Evolutionary conservation across 306 rosid species (phyloP).

Genomic region (Vigna angularis): DNA sequence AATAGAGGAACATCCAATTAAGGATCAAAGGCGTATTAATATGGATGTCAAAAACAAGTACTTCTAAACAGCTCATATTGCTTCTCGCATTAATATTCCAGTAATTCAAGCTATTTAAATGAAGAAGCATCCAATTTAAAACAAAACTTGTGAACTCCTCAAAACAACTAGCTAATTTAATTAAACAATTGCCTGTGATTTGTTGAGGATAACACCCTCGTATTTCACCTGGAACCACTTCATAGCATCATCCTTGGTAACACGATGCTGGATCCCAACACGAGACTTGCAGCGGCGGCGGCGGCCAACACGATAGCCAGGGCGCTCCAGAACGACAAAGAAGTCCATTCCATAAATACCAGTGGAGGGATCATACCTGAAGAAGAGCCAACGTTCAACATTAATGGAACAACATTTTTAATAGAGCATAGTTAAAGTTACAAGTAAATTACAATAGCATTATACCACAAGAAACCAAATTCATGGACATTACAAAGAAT

Average conservation of each 20-base stretch:
- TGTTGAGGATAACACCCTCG: conserved; percentile 93
- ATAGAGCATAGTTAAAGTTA: not conserved
- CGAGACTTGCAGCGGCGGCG: conserved; percentile 83
- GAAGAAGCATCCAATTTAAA: conserved; percentile 39
- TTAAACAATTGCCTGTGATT: conserved; percentile 55
- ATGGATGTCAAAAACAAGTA: conserved; percentile 2
- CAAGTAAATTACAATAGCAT: not conserved
- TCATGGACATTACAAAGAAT: not conserved
- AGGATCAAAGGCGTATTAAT: not conserved
- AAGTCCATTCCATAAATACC: conserved; percentile 95
- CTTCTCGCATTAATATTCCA: conserved; percentile 5
- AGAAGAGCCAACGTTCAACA: not conserved
- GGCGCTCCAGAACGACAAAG: conserved; percentile 82
- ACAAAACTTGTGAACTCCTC: conserved; percentile 42
- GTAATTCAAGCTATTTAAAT: conserved; percentile 31
- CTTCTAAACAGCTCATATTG: not conserved
- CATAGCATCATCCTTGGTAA: conserved; percentile 88
- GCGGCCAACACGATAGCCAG: conserved; percentile 87
- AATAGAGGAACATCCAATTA: conserved; percentile 10
- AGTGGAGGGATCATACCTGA: conserved; percentile 88
- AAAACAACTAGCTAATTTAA: conserved; percentile 32
- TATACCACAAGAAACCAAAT: not conserved
- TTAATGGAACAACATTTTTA: not conserved
- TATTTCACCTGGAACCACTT: conserved; percentile 94
- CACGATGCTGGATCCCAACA: conserved; percentile 88